A percentile compares a stretch with the other conserved stretches of the same genome.
Conservation (phyloP, 169 alveolate species). For the Fabrea salina region DNA sequence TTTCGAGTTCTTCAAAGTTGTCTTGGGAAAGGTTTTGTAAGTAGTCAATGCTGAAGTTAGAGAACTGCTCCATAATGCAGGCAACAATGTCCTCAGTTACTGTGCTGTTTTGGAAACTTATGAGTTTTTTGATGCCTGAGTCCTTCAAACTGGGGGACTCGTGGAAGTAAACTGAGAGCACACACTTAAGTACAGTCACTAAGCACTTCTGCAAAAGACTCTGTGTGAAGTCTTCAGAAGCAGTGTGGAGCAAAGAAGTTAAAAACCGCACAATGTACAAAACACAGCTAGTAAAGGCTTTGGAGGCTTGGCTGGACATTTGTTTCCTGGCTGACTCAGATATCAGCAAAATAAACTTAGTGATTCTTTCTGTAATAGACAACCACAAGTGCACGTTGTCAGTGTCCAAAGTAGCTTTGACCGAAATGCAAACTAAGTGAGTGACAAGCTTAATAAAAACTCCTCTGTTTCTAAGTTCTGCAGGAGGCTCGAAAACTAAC, state of each 20-base stretch:
- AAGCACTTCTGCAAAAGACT: background rate
- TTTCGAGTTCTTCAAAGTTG: background rate
- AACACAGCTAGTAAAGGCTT: background rate
- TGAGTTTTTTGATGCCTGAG: background rate
- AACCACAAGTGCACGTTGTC: background rate
- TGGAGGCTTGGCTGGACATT: background rate
- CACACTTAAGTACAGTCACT: background rate
- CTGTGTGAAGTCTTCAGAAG: background rate
- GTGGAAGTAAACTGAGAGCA: background rate
- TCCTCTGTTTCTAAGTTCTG: conserved; percentile 17
- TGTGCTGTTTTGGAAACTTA: background rate
- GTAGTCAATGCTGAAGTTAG: background rate
- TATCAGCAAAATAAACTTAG: background rate
- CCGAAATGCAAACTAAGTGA: background rate
- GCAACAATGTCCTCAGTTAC: conserved; percentile 7
- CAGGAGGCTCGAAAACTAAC: conserved; percentile 22
- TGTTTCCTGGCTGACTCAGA: conserved; percentile 14
- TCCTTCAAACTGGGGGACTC: background rate
- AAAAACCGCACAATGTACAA: conserved; percentile 2
- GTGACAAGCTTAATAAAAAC: background rate
- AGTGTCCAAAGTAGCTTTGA: background rate
- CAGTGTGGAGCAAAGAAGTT: background rate
- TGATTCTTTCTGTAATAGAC: background rate
- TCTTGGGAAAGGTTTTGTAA: background rate
- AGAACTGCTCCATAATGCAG: background rate